Evolutionary conservation across 306 rosid species (phyloP).

Genomic region (Prunus armeniaca): DNA sequence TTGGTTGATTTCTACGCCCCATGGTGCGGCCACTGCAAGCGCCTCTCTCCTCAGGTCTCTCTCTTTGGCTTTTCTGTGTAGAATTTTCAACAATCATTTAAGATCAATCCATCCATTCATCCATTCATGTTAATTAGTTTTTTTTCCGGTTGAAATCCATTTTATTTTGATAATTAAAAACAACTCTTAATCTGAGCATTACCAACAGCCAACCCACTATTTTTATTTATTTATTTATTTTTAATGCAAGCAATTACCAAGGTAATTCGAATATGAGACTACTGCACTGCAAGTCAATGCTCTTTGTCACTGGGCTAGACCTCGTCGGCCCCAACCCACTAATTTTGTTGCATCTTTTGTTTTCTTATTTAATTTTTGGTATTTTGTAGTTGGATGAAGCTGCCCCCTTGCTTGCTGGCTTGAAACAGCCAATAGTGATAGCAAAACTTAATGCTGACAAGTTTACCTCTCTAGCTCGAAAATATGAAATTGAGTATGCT

Average conservation of each 20-base stretch:
- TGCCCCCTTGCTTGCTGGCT: constrained; percentile 70
- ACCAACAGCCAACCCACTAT: too few relatives aligned
- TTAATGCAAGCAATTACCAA: too few relatives aligned
- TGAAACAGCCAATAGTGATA: constrained; percentile 72
- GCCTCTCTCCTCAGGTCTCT: constrained; percentile 87
- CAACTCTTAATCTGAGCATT: not conserved
- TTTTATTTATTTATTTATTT: too few relatives aligned
- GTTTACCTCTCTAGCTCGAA: constrained; percentile 56
- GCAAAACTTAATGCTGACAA: constrained; percentile 91
- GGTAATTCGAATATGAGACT: too few relatives aligned
- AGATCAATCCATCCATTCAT: not conserved
- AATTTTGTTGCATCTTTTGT: not conserved
- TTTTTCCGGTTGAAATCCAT: not conserved
- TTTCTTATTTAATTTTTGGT: constrained; percentile 3
- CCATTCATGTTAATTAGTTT: not conserved
- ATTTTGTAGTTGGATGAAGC: constrained; percentile 83
- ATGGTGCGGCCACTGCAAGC: constrained; percentile 99
- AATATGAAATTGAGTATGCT: constrained; percentile 65
- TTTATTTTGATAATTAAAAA: constrained; percentile 6
- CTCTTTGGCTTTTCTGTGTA: not conserved
- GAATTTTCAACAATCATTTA: not conserved
- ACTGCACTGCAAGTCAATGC: too few relatives aligned
- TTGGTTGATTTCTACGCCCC: constrained; percentile 95
- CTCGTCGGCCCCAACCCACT: too few relatives aligned
- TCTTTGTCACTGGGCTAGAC: too few relatives aligned